Conservation (phyloP, 305 asterid genomes). For the Plantago coronopus region DNA sequence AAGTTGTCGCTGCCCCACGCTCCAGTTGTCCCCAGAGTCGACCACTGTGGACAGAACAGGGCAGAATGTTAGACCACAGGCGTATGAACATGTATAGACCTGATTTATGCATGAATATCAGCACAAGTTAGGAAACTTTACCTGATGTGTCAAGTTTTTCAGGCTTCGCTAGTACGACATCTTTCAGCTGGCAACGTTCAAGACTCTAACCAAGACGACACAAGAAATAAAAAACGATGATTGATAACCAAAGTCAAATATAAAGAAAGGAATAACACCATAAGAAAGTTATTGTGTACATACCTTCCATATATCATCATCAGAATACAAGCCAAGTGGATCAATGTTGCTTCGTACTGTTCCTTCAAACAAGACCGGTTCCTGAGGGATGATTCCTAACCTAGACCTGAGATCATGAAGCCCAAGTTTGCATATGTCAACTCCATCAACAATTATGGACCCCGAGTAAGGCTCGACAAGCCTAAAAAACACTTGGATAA, state of each 20-base stretch:
- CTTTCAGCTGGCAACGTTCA: conserved; percentile 73
- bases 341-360: conserved; percentile 66
- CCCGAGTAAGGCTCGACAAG: conserved; percentile 63
- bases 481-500: conserved; percentile 70
- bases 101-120: too few species aligned
- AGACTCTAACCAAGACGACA: conserved; percentile 38
- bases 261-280: too few species aligned
- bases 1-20: conserved; percentile 64
- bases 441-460: conserved; percentile 47
- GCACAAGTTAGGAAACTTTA: background rate
- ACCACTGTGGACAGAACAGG: conserved; percentile 29
- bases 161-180: conserved; percentile 52
- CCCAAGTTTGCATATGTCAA: conserved; percentile 55
- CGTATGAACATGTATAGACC: too few species aligned
- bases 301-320: conserved; percentile 79
- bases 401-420: conserved; percentile 66
- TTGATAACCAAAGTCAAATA: too few species aligned
- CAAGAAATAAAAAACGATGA: too few species aligned
- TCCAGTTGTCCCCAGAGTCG: conserved; percentile 70
- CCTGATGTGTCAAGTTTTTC: conserved; percentile 58
- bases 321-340: conserved; percentile 56
- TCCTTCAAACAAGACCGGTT: conserved; percentile 65
- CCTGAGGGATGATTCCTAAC: conserved; percentile 79
- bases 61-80: background rate
- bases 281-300: background rate